Percentiles rank a stretch among this genome's conserved stretches.
phyloP scores from a whole-genome alignment of 225 moss, liverwort and hornwort genomes.

The Pseudoscleropodium purum region DNA sequence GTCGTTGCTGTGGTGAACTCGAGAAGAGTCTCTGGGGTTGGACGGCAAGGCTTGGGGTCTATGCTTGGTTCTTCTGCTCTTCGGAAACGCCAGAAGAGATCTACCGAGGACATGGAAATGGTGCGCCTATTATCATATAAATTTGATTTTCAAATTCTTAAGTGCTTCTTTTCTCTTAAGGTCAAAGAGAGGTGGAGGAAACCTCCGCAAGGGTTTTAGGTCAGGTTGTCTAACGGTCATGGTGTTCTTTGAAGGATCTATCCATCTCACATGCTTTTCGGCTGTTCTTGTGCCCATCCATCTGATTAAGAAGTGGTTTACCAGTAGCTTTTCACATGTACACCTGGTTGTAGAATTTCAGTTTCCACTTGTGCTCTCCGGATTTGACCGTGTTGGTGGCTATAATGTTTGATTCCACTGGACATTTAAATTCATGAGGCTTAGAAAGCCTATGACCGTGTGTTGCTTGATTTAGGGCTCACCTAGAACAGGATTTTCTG shows the following conservation, averaged over 20 bases:
- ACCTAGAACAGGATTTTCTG: background rate
- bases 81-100: constrained; percentile 26
- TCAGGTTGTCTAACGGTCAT: background rate
- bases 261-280: background rate
- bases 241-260: background rate
- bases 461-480: background rate
- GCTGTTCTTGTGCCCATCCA: background rate
- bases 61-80: constrained; percentile 42
- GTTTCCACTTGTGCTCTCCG: background rate
- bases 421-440: background rate
- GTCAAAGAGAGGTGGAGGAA: background rate
- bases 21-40: background rate
- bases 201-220: background rate
- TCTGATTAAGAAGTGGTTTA: background rate
- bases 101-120: constrained; percentile 40
- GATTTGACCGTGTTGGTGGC: background rate
- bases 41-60: constrained; percentile 28
- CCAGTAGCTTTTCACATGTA: background rate
- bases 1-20: background rate
- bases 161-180: background rate
- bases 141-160: background rate
- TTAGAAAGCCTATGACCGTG: background rate
- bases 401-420: background rate
- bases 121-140: background rate
- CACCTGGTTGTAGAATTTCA: background rate